These are phyloP conservation scores for Hypomontagnella submonticulosa DNA, from an alignment of 495 filamentous ascomycete genomes.

Conservation along the genomic window DNA sequence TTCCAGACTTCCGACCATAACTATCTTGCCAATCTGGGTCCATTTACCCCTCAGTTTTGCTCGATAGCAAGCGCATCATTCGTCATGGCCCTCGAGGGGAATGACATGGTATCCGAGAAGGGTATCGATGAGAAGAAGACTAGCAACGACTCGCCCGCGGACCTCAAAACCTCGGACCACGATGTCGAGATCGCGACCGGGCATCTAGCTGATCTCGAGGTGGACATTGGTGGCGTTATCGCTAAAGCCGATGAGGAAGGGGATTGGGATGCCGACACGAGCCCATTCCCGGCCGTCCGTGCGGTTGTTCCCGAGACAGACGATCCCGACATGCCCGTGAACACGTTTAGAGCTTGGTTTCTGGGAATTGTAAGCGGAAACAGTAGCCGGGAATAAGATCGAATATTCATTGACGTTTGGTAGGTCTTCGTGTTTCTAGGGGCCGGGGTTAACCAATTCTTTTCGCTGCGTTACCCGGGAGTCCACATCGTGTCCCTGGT, in stretches of 20 bases:
- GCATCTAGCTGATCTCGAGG: slow-evolving; percentile 47
- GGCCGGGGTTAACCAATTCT: slow-evolving; percentile 46
- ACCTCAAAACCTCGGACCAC: slow-evolving; percentile 2
- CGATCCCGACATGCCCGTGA: slow-evolving; percentile 44
- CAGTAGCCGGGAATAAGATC: neutral
- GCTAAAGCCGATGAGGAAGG: slow-evolving; percentile 54
- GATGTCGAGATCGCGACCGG: slow-evolving; percentile 48
- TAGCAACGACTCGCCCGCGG: slow-evolving; percentile 22
- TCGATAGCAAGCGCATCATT: neutral
- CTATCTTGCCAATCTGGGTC: too few species aligned
- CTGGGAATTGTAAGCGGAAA: slow-evolving; percentile 41
- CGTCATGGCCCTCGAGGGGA: slow-evolving; percentile 20
- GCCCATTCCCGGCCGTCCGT: slow-evolving; percentile 54
- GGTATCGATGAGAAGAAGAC: slow-evolving; percentile 14
- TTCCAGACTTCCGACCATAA: neutral
- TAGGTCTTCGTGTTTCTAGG: slow-evolving; percentile 47
- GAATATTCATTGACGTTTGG: neutral
- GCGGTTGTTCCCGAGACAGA: slow-evolving; percentile 54
- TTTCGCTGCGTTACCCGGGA: slow-evolving; percentile 44
- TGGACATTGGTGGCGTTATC: slow-evolving; percentile 44
- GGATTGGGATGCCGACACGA: slow-evolving; percentile 46
- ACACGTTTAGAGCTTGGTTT: slow-evolving; percentile 48
- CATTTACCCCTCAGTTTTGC: neutral
- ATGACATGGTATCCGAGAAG: slow-evolving; percentile 1
- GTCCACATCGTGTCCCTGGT: slow-evolving; percentile 45